These are phyloP conservation scores for Thozetella sp. DNA, from an alignment of 495 filamentous ascomycete genomes.

Conservation along the genomic window DNA sequence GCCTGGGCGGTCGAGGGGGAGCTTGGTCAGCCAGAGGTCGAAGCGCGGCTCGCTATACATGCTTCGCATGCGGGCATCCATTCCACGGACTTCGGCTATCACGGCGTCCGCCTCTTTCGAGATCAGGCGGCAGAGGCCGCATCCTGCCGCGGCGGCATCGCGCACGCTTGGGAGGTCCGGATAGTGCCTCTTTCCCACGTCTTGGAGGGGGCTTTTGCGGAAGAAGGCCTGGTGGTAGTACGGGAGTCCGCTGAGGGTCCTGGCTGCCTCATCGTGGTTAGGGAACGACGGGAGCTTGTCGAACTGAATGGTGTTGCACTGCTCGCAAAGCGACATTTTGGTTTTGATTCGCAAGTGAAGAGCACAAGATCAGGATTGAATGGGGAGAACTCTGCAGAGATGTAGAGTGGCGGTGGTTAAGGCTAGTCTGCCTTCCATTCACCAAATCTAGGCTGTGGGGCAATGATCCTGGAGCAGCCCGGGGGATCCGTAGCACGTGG, in stretches of 20 bases:
- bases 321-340: background rate
- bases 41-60: background rate
- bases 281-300: background rate
- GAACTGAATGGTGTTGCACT: background rate
- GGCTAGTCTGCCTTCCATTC: too few relatives aligned
- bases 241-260: background rate
- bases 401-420: too few relatives aligned
- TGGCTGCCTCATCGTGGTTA: background rate
- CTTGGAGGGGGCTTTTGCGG: background rate
- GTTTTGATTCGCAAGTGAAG: background rate
- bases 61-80: background rate
- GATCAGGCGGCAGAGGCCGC: constrained; percentile 1
- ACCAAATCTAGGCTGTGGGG: too few relatives aligned
- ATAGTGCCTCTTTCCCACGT: background rate
- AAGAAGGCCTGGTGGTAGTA: background rate
- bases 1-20: background rate
- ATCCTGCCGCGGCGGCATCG: background rate
- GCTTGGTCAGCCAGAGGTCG: background rate
- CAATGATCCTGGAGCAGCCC: too few relatives aligned
- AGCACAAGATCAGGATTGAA: too few relatives aligned
- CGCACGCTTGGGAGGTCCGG: background rate
- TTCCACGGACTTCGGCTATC: background rate
- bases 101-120: background rate
- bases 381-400: too few relatives aligned
- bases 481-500: too few relatives aligned